Conservation (phyloP, 257 asterid genomes). For the Ocimum tenuiflorum region DNA sequence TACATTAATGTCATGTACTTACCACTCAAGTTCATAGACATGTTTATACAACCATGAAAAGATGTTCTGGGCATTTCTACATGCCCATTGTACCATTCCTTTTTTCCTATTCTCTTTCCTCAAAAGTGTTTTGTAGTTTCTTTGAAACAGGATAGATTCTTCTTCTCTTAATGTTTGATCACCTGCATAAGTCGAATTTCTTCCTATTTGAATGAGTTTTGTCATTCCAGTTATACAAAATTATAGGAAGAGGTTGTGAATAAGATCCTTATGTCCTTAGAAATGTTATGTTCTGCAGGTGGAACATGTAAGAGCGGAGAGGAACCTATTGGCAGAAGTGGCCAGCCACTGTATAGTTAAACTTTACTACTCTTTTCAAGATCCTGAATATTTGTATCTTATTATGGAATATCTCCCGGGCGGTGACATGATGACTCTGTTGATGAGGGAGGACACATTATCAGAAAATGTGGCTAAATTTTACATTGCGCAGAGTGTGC, state of each 20-base stretch:
- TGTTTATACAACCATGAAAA: background rate
- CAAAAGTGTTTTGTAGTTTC: background rate
- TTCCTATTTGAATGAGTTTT: background rate
- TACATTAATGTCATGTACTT: background rate
- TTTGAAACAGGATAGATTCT: background rate
- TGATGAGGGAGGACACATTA: slow-evolving; percentile 84
- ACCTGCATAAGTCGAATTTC: background rate
- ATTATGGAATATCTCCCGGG: slow-evolving; percentile 98
- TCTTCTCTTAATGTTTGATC: background rate
- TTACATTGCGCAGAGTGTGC: slow-evolving; percentile 82
- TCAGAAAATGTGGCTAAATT: slow-evolving; percentile 72
- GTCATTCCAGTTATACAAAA: background rate
- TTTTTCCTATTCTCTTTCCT: background rate
- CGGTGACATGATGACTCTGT: slow-evolving; percentile 91
- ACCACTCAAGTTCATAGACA: background rate
- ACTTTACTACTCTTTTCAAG: slow-evolving; percentile 84
- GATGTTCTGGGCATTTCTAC: background rate
- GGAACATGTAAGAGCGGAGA: slow-evolving; percentile 91
- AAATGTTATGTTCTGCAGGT: slow-evolving; percentile 38
- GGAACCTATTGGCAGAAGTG: slow-evolving; percentile 88
- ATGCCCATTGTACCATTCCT: background rate
- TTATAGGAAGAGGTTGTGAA: background rate
- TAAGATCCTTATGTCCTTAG: background rate
- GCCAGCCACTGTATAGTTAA: slow-evolving; percentile 88
- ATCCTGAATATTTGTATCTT: slow-evolving; percentile 77